Base-by-base conservation (phyloP, 2,329 filamentous ascomycete species). In the Aspergillus vadensis region DNA sequence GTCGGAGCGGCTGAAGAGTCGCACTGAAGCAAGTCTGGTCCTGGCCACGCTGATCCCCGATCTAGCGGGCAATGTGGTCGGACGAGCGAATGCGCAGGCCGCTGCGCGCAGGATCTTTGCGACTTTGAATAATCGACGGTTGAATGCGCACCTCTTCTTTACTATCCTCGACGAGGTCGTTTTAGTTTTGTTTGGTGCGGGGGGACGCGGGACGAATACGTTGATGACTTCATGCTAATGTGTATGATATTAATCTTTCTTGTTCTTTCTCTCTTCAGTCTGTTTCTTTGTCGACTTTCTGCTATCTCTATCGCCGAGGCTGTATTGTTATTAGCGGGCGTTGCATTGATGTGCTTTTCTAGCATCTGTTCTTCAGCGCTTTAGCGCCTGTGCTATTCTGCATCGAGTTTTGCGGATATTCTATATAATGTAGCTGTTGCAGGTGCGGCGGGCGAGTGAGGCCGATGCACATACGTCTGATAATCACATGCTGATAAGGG, bases 31-130 rank as follows among this genome's bases (percentile, higher is more conserved):
- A 6, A 92, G 90, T 61, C 79, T 97, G 23, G 91, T 98, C 82
- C 83, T 99, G 52, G 91, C 90, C 9, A 96, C 92, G 9, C 83
- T 99, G 53, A 83, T 99, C 19, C 95, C 95, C 2, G 95, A 99
- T 74, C 74, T 99, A 59, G 94, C 91, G 8, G 92, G 90, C 7
- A 97, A 91, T 76, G 96, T 99, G 6, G 96, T 99, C 15, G 95
- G 95, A 4, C 86, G 92, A 70, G 86, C 89, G 47, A 99, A 99
- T 79, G 95, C 96, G 15, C 91, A 96, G 74, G 90, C 89, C 58
- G 95, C 95, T 21, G 93, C 92, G 64, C 85, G 94, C 67, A 90
- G 93, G 70, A 86, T 98, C 51, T 91, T 96, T 80, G 93, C 92
- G 9, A 92, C 91, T 49, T 81, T 98, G 67, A 99, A 99, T 76